Base-by-base conservation (phyloP, 495 filamentous ascomycete species). In the Penicillium canariense region DNA sequence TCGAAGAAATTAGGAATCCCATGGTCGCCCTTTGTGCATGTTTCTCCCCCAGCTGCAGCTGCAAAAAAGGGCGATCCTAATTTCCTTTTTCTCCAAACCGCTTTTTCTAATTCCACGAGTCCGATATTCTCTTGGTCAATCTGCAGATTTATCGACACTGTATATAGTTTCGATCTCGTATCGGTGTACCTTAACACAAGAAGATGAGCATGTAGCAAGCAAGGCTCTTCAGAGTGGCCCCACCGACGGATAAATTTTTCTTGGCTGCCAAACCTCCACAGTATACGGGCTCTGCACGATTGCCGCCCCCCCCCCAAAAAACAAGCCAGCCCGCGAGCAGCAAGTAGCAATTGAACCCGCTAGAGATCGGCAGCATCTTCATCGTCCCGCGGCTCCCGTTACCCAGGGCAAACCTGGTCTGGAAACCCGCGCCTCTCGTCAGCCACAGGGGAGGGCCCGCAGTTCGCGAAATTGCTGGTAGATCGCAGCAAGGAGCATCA, bases 181-280 rank as follows among this genome's bases (percentile, higher is more conserved):
- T n/a, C n/a, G n/a, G n/a, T n/a, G n/a, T n/a, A n/a, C n/a, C n/a
- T n/a, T n/a, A n/a, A n/a, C n/a, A n/a, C n/a, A n/a, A n/a, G n/a
- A n/a, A 23, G 10, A 14, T 17, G 20, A 10, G 3, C 38, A 39
- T 7, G 18, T 23, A 39, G 36, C 20, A 42, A 40, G 38, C 22
- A 25, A 40, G 18, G 26, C 26, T n/a, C 49, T n/a, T n/a, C n/a
- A n/a, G 49, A 36, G 49, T n/a, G 32, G 58, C 58, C 52, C 58
- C 42, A 42, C 48, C 47, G 22, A 50, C 26, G 38, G 49, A 52
- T 42, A 52, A 44, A 52, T 40, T 60, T 60, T 52, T 46, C 48
- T 38, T 53, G 48, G 48, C 52, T 48, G 44, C 48, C 42, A 48
- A 47, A 42, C 47, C 48, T 55, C 48, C 56, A 25, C 23, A 27